Conservation (phyloP, 805 yeast species). For the Brettanomyces bruxellensis region DNA sequence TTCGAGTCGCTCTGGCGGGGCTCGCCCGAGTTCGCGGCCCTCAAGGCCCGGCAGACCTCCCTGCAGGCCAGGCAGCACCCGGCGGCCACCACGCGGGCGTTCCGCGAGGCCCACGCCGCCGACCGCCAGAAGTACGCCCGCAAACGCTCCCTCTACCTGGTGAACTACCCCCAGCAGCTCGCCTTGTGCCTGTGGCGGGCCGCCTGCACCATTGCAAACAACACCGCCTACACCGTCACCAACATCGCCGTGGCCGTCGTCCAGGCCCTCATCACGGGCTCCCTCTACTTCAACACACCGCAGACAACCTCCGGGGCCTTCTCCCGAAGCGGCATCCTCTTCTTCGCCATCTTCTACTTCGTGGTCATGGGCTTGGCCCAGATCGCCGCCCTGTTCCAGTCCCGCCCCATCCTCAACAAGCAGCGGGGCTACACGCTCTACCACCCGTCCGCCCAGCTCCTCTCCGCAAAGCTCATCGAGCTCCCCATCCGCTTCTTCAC, state of each 20-base stretch:
- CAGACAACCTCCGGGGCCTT: constrained; percentile 20
- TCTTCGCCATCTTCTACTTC: constrained; percentile 50
- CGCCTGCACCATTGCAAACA: constrained; percentile 45
- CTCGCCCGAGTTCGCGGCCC: constrained; percentile 42
- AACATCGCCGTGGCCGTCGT: constrained; percentile 41
- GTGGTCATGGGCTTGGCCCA: constrained; percentile 56
- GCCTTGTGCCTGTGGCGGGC: constrained; percentile 45
- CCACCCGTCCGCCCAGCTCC: constrained; percentile 58
- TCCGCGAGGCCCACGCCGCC: constrained; percentile 21
- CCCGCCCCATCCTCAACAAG: constrained; percentile 54
- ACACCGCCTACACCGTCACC: constrained; percentile 42
- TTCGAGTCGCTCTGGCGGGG: constrained; percentile 49
- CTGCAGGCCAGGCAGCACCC: constrained; percentile 25
- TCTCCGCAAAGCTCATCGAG: constrained; percentile 47
- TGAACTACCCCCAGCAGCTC: constrained; percentile 41
- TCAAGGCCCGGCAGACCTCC: constrained; percentile 26
- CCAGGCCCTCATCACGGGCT: constrained; percentile 52
- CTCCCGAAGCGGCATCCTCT: constrained; percentile 53
- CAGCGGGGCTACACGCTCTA: constrained; percentile 57
- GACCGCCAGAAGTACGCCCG: constrained; percentile 32
- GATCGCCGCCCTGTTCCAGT: constrained; percentile 48
- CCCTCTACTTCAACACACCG: constrained; percentile 26
- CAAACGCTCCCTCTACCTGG: constrained; percentile 26
- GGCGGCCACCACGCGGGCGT: constrained; percentile 24
- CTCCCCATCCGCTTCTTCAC: constrained; percentile 48